phyloP scores from a whole-genome alignment of 306 rosid species.

The Gleditsia sinensis region DNA sequence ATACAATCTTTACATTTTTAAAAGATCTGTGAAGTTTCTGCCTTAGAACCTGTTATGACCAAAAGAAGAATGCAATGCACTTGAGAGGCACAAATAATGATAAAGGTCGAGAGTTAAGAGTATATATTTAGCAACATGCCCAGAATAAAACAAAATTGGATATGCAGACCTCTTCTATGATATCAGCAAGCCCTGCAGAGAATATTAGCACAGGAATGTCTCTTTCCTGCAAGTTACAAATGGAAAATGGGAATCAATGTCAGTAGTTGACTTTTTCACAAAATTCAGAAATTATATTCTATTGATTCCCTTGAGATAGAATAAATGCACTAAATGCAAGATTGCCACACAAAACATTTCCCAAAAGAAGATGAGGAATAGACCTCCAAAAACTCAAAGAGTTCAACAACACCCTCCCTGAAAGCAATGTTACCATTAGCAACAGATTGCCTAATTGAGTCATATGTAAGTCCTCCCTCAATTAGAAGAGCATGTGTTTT shows the following conservation, averaged over 20 bases:
- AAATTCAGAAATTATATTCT: background rate
- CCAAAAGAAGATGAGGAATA: slow-evolving; percentile 10
- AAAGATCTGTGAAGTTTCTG: slow-evolving; percentile 81
- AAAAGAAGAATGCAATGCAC: slow-evolving; percentile 20
- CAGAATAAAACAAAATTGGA: slow-evolving; percentile 23
- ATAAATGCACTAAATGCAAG: slow-evolving; percentile 3
- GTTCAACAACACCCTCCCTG: slow-evolving; percentile 86
- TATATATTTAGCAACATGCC: slow-evolving; percentile 5
- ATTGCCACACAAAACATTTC: background rate
- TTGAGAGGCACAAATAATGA: slow-evolving; percentile 19
- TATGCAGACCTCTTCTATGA: slow-evolving; percentile 84
- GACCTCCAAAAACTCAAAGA: slow-evolving; percentile 86
- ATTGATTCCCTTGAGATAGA: slow-evolving; percentile 6
- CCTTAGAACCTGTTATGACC: slow-evolving; percentile 67
- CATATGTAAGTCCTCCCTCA: slow-evolving; percentile 86
- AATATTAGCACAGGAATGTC: slow-evolving; percentile 87
- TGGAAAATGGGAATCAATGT: slow-evolving; percentile 14
- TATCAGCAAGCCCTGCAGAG: slow-evolving; percentile 97
- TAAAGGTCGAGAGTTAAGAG: slow-evolving; percentile 15
- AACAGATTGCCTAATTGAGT: slow-evolving; percentile 75
- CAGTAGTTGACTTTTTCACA: slow-evolving; percentile 18
- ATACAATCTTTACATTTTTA: slow-evolving; percentile 79
- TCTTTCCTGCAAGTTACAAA: slow-evolving; percentile 62
- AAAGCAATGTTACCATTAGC: slow-evolving; percentile 76
- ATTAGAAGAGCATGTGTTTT: slow-evolving; percentile 77